Evolutionary conservation across 169 alveolate genomes (phyloP).

Genomic region (Plasmodium relictum): DNA sequence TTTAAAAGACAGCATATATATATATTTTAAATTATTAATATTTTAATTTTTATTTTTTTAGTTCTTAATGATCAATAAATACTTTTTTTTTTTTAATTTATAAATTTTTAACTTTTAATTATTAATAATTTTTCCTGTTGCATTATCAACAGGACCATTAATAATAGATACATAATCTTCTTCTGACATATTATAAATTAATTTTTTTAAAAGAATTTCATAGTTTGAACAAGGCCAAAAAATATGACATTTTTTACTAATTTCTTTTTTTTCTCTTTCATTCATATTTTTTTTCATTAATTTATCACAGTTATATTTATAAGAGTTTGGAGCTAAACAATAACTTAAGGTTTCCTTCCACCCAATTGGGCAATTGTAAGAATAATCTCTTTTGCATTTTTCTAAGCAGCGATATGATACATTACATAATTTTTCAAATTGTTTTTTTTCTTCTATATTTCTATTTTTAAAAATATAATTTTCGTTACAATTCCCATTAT

Average conservation of each 20-base stretch:
- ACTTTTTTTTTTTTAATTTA: too few species aligned
- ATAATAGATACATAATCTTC: conserved; percentile 55
- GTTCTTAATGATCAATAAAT: too few species aligned
- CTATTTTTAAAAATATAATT: conserved; percentile 63
- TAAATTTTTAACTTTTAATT: background rate
- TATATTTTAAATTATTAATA: too few species aligned
- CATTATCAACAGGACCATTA: conserved; percentile 66
- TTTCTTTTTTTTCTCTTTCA: conserved; percentile 56
- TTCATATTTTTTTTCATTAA: conserved; percentile 59
- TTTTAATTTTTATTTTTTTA: too few species aligned
- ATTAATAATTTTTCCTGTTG: conserved; percentile 37
- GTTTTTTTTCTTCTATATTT: conserved; percentile 64
- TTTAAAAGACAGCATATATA: too few species aligned
- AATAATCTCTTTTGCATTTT: conserved; percentile 68
- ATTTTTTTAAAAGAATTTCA: conserved; percentile 60
- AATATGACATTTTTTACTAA: conserved; percentile 63
- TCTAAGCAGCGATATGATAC: conserved; percentile 71
- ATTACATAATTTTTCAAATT: conserved; percentile 67
- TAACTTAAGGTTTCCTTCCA: conserved; percentile 72
- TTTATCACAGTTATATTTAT: conserved; percentile 50
- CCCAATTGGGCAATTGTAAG: conserved; percentile 75
- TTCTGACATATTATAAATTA: conserved; percentile 51
- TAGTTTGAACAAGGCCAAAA: conserved; percentile 77
- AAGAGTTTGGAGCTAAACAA: conserved; percentile 65
- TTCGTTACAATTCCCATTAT: conserved; percentile 73